Conservation (phyloP, 2,329 filamentous ascomycete species). For the Paraconiothyrium brasiliense region DNA sequence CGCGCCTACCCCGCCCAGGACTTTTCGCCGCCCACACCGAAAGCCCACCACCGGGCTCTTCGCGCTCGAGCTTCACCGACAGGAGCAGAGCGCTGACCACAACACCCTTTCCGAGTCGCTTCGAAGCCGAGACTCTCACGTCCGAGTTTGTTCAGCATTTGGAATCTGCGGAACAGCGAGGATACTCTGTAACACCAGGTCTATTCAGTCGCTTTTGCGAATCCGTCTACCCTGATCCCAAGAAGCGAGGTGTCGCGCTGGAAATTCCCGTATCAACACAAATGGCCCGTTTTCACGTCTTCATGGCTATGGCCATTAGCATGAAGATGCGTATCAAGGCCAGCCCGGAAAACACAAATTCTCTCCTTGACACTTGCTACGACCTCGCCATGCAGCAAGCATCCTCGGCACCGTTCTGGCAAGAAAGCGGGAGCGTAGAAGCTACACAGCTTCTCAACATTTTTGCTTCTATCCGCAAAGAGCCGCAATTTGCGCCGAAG, state of each 20-base stretch:
- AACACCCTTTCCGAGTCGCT: conserved; percentile 44
- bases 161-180: conserved; percentile 34
- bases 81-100: conserved; percentile 43
- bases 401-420: conserved; percentile 42
- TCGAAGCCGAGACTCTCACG: conserved; percentile 49
- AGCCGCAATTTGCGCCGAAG: conserved; percentile 26
- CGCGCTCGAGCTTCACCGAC: conserved; percentile 43
- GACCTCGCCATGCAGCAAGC: conserved; percentile 49
- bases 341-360: conserved; percentile 40
- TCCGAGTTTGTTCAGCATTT: conserved; percentile 44
- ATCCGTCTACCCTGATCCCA: conserved; percentile 42
- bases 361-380: conserved; percentile 47
- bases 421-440: conserved; percentile 44
- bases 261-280: conserved; percentile 35
- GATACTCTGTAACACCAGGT: conserved; percentile 35
- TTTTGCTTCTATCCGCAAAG: conserved; percentile 44
- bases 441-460: conserved; percentile 43
- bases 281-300: conserved; percentile 50
- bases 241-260: conserved; percentile 25
- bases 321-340: conserved; percentile 47
- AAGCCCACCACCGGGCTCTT: conserved; percentile 36
- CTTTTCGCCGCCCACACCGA: conserved; percentile 42
- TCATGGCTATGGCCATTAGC: conserved; percentile 48
- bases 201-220: conserved; percentile 44
- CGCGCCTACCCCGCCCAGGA: conserved; percentile 41